Conservation (phyloP, 176 grass and related monocot species). For the Musa beccarii region DNA sequence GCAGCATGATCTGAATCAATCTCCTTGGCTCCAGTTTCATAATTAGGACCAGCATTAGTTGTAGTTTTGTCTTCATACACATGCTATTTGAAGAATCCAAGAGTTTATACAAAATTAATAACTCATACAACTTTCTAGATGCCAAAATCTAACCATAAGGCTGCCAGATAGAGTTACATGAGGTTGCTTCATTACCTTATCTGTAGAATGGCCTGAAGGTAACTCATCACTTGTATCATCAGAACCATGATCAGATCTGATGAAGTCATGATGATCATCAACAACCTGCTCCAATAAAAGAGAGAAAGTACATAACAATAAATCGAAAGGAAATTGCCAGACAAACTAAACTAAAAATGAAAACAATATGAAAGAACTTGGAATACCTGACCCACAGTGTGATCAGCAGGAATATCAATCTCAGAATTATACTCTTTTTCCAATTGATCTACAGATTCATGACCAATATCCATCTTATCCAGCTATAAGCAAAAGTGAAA, state of each 20-base stretch:
- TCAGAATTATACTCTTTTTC: conserved; percentile 20
- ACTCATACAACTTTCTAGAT: neutral
- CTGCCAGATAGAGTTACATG: neutral
- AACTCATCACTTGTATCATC: conserved; percentile 20
- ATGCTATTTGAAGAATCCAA: neutral
- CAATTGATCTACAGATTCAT: neutral
- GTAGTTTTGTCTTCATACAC: neutral
- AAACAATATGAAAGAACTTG: neutral
- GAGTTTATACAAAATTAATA: neutral
- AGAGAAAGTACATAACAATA: neutral
- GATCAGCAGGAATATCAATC: conserved; percentile 11
- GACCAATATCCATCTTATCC: neutral
- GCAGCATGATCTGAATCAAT: neutral
- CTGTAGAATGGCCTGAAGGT: conserved; percentile 25
- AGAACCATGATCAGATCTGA: conserved; percentile 26
- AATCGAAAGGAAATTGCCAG: neutral
- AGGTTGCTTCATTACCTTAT: conserved; percentile 16
- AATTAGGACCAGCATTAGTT: neutral
- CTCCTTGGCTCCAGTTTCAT: neutral
- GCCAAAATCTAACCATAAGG: neutral
- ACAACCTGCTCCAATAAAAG: conserved; percentile 22
- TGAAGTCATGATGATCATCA: conserved; percentile 38
- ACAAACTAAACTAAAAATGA: neutral
- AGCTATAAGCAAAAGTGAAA: neutral
- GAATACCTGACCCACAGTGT: neutral